These are phyloP conservation scores for Mucor indicus DNA, from an alignment of 371 early-diverging fungal genomes.

Conservation along the genomic window DNA sequence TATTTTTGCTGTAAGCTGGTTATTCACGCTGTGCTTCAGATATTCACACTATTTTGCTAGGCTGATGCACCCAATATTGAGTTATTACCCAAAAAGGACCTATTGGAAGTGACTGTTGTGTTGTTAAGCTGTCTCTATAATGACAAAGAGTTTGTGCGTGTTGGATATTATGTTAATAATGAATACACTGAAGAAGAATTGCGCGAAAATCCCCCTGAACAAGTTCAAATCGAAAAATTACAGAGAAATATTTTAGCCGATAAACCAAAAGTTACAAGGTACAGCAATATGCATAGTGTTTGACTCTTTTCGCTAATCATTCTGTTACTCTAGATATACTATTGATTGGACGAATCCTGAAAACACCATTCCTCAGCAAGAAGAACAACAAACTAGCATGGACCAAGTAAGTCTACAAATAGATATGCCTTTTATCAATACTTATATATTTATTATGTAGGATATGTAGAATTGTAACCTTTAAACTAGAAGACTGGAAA, in stretches of 20 bases:
- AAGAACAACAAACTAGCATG: conserved; percentile 4
- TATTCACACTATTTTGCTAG: conserved; percentile 20
- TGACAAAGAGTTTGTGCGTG: conserved; percentile 89
- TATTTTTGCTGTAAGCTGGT: conserved; percentile 74
- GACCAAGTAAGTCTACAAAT: conserved; percentile 33
- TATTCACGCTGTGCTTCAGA: neutral
- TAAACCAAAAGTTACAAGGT: conserved; percentile 92
- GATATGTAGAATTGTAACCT: no score
- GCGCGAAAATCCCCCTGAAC: conserved; percentile 39
- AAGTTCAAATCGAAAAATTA: conserved; percentile 66
- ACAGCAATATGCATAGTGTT: neutral
- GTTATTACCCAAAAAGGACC: conserved; percentile 73
- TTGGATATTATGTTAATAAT: conserved; percentile 96
- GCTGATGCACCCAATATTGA: conserved; percentile 72
- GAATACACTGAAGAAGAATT: conserved; percentile 72
- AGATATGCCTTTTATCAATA: no score
- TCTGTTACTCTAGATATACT: conserved; percentile 27
- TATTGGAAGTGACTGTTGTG: conserved; percentile 88
- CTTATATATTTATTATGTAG: no score
- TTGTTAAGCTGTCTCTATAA: conserved; percentile 87
- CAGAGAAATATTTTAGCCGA: conserved; percentile 87
- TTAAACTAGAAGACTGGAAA: no score
- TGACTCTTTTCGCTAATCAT: neutral
- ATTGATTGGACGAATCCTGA: conserved; percentile 44
- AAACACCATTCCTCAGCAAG: conserved; percentile 19